Conservation (phyloP, 305 asterid genomes). For the Fraxinus sp. region DNA sequence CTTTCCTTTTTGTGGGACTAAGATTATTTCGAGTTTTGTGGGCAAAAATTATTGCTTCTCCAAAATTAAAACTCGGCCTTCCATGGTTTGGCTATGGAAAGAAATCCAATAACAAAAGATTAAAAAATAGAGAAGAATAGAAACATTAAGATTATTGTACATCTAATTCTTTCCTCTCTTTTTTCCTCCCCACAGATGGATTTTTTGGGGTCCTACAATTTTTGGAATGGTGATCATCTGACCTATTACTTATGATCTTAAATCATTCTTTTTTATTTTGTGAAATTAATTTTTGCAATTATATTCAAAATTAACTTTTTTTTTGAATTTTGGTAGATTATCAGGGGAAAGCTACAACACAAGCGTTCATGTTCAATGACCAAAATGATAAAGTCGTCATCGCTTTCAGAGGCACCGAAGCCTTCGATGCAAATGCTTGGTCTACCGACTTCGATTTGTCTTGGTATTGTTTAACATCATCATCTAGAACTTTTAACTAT, state of each 20-base stretch:
- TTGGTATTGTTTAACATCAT: conserved; percentile 24
- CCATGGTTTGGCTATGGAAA: not conserved
- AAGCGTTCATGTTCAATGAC: conserved; percentile 47
- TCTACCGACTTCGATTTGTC: conserved; percentile 49
- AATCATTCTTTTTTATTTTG: not conserved
- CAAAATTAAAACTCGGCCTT: not conserved
- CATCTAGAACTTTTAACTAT: not conserved
- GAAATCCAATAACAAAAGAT: not conserved
- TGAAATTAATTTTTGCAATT: not conserved
- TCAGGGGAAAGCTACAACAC: conserved; percentile 50
- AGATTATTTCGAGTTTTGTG: not conserved
- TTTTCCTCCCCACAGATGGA: conserved; percentile 37
- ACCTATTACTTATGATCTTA: not conserved
- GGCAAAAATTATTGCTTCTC: not conserved
- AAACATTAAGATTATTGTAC: not conserved
- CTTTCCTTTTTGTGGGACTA: not conserved
- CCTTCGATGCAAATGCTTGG: conserved; percentile 51
- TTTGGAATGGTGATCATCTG: conserved; percentile 42
- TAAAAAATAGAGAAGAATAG: not conserved
- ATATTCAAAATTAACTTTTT: not conserved
- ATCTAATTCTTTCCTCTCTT: not conserved
- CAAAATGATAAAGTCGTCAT: conserved; percentile 29
- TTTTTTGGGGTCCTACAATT: conserved; percentile 37
- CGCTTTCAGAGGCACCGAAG: conserved; percentile 47
- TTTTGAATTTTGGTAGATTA: conserved; percentile 33